These are phyloP conservation scores for Closterium sp. DNA, from an alignment of 139 green algal species.

Conservation along the genomic window DNA sequence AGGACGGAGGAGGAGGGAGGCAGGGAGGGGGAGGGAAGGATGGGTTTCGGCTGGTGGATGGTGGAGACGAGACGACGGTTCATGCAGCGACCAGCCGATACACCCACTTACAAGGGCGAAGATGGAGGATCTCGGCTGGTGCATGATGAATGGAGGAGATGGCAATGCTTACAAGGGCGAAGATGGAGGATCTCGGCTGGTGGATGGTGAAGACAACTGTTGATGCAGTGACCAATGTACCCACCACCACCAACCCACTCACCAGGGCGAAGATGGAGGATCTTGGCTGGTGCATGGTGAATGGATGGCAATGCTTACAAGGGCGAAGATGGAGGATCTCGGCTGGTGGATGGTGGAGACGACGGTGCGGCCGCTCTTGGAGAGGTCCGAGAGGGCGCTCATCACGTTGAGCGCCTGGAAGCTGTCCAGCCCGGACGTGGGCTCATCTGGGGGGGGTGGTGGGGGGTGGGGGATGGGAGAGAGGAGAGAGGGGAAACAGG, in stretches of 20 bases:
- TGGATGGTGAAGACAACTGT: too few relatives aligned
- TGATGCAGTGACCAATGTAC: too few relatives aligned
- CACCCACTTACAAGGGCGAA: conserved; percentile 31
- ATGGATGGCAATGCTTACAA: too few relatives aligned
- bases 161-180: too few relatives aligned
- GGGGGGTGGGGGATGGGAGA: neutral
- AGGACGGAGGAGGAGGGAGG: too few relatives aligned
- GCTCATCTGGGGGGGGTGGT: neutral
- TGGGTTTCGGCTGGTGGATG: neutral
- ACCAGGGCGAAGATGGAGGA: conserved; percentile 48
- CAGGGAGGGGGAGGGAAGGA: too few relatives aligned
- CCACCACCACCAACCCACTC: neutral
- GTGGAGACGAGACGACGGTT: too few relatives aligned
- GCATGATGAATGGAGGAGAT: neutral
- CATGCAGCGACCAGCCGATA: too few relatives aligned
- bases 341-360: conserved; percentile 51
- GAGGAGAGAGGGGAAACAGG: too few relatives aligned
- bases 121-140: conserved; percentile 39
- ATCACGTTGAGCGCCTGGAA: conserved; percentile 58
- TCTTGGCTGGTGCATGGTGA: conserved; percentile 10
- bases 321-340: neutral
- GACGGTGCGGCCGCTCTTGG: conserved; percentile 30
- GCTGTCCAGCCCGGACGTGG: conserved; percentile 43
- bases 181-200: too few relatives aligned
- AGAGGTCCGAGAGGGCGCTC: conserved; percentile 40